Base-by-base conservation (phyloP, 2,329 filamentous ascomycete species). In the Penicillium fuscoglaucum region DNA sequence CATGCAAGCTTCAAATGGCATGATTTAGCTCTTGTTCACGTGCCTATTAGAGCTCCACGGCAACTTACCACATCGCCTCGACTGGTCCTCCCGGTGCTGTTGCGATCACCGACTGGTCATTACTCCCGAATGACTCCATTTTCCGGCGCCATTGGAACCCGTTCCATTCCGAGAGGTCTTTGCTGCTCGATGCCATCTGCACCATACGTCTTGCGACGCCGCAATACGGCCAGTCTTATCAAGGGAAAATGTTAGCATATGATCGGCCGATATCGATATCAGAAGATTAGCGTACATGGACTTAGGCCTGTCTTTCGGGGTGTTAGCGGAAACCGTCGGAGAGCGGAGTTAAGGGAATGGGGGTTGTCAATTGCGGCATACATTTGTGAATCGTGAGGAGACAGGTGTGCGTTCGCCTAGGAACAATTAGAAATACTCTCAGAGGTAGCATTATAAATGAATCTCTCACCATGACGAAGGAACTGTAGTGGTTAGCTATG, bases 221-320 rank as follows among this genome's bases (percentile, higher is more conserved):
- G 78, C 95, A 99, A 77, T 97, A 98, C 1, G 95, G 91, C 95
- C 95, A 99, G 76, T 87, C 82, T 82, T 48, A 6, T n/a, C 26
- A 26, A 21, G 4, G 63, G 45, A 50, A 37, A 55, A 66, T 56
- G 54, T 72, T 65, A 61, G 68, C 59, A 41, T 24, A 41, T 33
- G 10, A 19, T 47, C 51, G 37, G 48, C 28, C 47, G 55, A 26
- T 31, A 40, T n/a, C 19, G 47, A 21, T 40, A 48, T 43, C 41
- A 19, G 31, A 48, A 55, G 35, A 47, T 35, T 33, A 48, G 44
- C 52, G 66, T 79, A 82, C 80, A 82, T 64, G 80, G 72, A 55
- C 74, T 70, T 24, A 83, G 70, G 53, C 81, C 81, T 63, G 81
- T 75, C 81, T 83, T 64, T 67, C 55, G 58, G 52, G 53, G 46